These are phyloP conservation scores for Penicillium pancosmium DNA, from an alignment of 495 filamentous ascomycete species.

Conservation along the genomic window DNA sequence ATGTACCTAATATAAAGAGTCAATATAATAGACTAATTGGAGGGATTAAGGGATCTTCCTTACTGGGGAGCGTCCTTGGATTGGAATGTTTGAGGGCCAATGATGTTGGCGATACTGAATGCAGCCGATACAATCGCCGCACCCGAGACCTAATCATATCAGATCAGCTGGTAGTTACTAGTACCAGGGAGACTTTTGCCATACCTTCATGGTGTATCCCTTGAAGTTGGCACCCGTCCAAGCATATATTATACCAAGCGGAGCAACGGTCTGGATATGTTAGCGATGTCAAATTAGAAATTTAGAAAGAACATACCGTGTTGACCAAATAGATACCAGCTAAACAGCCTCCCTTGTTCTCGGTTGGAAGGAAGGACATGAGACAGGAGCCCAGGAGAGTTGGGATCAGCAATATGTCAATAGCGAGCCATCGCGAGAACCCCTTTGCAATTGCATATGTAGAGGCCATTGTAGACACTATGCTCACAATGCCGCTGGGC, in stretches of 20 bases:
- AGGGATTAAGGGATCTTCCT: not conserved
- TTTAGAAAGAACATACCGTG: conserved; percentile 27
- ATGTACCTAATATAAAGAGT: conserved; percentile 24
- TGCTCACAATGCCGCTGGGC: conserved; percentile 62
- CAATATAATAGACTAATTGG: not conserved
- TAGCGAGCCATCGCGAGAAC: conserved; percentile 50
- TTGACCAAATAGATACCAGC: conserved; percentile 67
- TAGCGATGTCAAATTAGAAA: not conserved
- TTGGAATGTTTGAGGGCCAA: conserved; percentile 61
- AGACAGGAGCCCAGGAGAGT: conserved; percentile 56
- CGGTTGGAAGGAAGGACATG: conserved; percentile 56
- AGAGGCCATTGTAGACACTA: conserved; percentile 53
- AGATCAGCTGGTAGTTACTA: not conserved
- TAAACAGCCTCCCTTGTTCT: conserved; percentile 52
- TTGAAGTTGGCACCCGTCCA: conserved; percentile 48
- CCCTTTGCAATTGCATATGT: conserved; percentile 43
- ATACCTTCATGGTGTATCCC: conserved; percentile 49
- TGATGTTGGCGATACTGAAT: conserved; percentile 59
- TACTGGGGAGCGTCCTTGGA: conserved; percentile 50
- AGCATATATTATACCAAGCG: conserved; percentile 43
- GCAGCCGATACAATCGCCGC: conserved; percentile 43
- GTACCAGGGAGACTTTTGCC: not conserved
- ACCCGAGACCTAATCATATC: conserved; percentile 24
- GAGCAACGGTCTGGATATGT: conserved; percentile 32
- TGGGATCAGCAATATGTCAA: conserved; percentile 40